These are phyloP conservation scores for Plenodomus tracheiphilus DNA, from an alignment of 2,329 filamentous ascomycete species.

Conservation along the genomic window DNA sequence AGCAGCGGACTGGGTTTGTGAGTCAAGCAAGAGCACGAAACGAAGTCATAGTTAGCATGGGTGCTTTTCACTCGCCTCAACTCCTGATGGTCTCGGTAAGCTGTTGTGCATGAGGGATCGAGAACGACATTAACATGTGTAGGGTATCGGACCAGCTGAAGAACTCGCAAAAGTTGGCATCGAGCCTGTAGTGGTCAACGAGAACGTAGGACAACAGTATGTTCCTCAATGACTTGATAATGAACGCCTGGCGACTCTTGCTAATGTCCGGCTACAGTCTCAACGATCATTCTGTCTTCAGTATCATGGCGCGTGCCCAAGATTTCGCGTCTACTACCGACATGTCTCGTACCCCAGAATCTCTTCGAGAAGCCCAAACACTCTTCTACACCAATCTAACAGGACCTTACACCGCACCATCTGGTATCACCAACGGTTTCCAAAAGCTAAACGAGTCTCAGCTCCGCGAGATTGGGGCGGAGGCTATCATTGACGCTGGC, in stretches of 20 bases:
- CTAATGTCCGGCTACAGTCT: conserved; percentile 1
- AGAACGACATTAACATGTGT: conserved; percentile 11
- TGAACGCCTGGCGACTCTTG: background rate
- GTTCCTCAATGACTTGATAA: background rate
- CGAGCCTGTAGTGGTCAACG: conserved; percentile 28
- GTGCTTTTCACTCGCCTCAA: conserved; percentile 43
- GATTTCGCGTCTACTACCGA: conserved; percentile 24
- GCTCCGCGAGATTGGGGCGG: conserved; percentile 22
- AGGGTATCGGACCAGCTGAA: conserved; percentile 40
- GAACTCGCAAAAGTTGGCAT: conserved; percentile 29
- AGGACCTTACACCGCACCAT: conserved; percentile 36
- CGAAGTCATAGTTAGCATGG: conserved; percentile 37
- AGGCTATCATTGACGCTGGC: conserved; percentile 16
- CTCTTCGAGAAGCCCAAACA: conserved; percentile 28
- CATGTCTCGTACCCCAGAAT: conserved; percentile 26
- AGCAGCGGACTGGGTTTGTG: conserved; percentile 27
- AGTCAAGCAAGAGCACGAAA: conserved; percentile 33
- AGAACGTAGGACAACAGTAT: conserved; percentile 35
- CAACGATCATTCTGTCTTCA: conserved; percentile 29
- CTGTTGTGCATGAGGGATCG: conserved; percentile 22
- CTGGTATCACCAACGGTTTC: conserved; percentile 40
- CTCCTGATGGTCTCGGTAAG: conserved; percentile 43
- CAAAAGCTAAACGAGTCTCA: conserved; percentile 19
- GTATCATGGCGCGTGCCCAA: conserved; percentile 31
- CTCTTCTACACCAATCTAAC: conserved; percentile 32